Evolutionary conservation across 495 filamentous ascomycete species (phyloP).

Genomic region (Lophium mytilinum): DNA sequence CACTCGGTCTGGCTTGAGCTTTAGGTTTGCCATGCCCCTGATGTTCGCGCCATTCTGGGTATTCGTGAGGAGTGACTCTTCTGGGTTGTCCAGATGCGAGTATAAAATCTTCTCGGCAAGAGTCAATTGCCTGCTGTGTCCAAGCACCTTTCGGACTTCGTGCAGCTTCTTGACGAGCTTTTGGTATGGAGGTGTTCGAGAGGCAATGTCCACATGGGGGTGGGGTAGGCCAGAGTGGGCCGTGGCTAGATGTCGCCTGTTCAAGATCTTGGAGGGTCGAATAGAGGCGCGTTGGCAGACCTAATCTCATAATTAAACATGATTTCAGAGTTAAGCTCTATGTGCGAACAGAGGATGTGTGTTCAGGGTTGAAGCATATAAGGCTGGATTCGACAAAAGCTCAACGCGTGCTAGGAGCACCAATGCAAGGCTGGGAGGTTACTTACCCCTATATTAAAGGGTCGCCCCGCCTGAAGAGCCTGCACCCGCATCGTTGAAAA

Average conservation of each 20-base stretch:
- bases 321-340: background rate
- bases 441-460: slow-evolving; percentile 14
- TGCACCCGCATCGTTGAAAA: slow-evolving; percentile 8
- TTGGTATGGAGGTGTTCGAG: slow-evolving; percentile 55
- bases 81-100: slow-evolving; percentile 80
- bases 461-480: slow-evolving; percentile 1
- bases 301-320: background rate
- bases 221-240: slow-evolving; percentile 5
- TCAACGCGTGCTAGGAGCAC: background rate
- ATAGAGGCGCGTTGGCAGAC: background rate
- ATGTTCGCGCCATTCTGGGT: slow-evolving; percentile 74
- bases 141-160: slow-evolving; percentile 65
- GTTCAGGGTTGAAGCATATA: background rate
- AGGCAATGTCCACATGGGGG: slow-evolving; percentile 29
- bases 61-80: slow-evolving; percentile 73
- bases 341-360: background rate
- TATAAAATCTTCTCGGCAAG: slow-evolving; percentile 97
- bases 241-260: slow-evolving; percentile 21
- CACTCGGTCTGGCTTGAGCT: slow-evolving; percentile 94
- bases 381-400: background rate
- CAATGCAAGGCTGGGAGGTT: background rate
- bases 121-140: slow-evolving; percentile 59
- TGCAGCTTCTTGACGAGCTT: slow-evolving; percentile 51
- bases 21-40: slow-evolving; percentile 83
- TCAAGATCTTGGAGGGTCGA: background rate